Evolutionary conservation across 371 early-diverging fungal species (phyloP).

Genomic region (Entomophthora muscae): DNA sequence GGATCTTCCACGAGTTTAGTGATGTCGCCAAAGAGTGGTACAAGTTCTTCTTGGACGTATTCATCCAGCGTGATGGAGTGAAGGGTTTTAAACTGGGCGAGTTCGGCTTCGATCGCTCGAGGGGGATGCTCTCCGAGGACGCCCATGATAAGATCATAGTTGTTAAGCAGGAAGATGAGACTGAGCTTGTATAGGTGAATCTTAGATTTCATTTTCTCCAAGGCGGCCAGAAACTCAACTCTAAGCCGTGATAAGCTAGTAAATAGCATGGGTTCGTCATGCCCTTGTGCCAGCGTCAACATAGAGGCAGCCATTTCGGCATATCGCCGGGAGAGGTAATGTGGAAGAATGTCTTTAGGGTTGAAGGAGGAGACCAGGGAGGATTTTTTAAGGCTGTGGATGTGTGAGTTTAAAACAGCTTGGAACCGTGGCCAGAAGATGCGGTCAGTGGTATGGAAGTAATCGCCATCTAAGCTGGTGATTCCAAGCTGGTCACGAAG

Average conservation of each 20-base stretch:
- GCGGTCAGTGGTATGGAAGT: slow-evolving; percentile 70
- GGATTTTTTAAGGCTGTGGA: not conserved
- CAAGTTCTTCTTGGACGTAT: not conserved
- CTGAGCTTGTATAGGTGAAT: not conserved
- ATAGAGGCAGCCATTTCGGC: slow-evolving; percentile 1
- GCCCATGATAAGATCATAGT: not conserved
- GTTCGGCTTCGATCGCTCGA: not conserved
- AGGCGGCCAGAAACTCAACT: not conserved
- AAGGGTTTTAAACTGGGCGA: not conserved
- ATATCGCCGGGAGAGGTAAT: not conserved
- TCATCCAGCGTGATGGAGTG: not conserved
- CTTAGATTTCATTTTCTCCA: not conserved
- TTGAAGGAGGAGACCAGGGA: not conserved
- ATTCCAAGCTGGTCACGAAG: slow-evolving; percentile 65
- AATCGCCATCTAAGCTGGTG: slow-evolving; percentile 44
- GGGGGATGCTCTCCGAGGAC: not conserved
- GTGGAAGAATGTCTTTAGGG: not conserved
- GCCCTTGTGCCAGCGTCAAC: not conserved
- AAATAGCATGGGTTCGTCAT: slow-evolving; percentile 1
- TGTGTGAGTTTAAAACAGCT: slow-evolving; percentile 40
- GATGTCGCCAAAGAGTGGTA: not conserved
- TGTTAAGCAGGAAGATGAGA: not conserved
- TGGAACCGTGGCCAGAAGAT: slow-evolving; percentile 87
- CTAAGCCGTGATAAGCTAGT: not conserved
- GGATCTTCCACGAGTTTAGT: not conserved